These are phyloP conservation scores for Xenosphaeropsis pyriputrescens DNA, from an alignment of 2,329 filamentous ascomycete genomes.

Conservation along the genomic window DNA sequence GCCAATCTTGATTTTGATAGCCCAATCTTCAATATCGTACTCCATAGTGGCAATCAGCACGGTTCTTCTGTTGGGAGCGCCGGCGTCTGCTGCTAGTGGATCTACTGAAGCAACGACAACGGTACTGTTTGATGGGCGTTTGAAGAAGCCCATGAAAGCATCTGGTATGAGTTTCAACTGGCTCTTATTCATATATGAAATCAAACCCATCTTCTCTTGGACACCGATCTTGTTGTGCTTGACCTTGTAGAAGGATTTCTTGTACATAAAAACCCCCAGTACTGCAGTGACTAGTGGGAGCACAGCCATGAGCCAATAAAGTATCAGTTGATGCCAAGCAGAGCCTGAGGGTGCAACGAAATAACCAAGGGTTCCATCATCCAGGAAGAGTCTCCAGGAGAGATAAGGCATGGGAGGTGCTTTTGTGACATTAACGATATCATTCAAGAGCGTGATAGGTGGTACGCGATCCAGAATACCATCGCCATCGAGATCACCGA, in stretches of 20 bases:
- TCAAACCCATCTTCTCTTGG: slow-evolving; percentile 17
- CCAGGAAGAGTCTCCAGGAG: slow-evolving; percentile 36
- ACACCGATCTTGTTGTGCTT: slow-evolving; percentile 45
- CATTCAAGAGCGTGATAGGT: slow-evolving; percentile 37
- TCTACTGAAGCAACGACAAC: background rate
- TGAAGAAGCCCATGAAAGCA: too few relatives aligned
- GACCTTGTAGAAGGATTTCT: slow-evolving; percentile 32
- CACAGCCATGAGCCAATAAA: slow-evolving; percentile 38
- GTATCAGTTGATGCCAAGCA: slow-evolving; percentile 32
- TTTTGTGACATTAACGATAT: slow-evolving; percentile 42
- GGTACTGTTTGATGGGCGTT: too few relatives aligned
- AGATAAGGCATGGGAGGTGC: slow-evolving; percentile 37
- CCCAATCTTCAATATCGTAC: slow-evolving; percentile 56
- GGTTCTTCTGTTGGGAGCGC: slow-evolving; percentile 23
- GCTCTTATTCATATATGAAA: too few relatives aligned
- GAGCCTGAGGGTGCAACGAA: slow-evolving; percentile 36
- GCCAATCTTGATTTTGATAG: slow-evolving; percentile 56
- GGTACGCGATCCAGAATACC: slow-evolving; percentile 45
- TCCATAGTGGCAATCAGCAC: slow-evolving; percentile 56
- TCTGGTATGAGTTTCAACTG: too few relatives aligned
- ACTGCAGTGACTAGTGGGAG: slow-evolving; percentile 35
- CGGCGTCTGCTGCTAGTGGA: background rate
- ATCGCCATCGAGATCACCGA: slow-evolving; percentile 47
- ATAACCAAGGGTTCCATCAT: slow-evolving; percentile 38
- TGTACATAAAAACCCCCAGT: slow-evolving; percentile 37